phyloP scores from a whole-genome alignment of 345 rosid species.

The Salix purpurea region DNA sequence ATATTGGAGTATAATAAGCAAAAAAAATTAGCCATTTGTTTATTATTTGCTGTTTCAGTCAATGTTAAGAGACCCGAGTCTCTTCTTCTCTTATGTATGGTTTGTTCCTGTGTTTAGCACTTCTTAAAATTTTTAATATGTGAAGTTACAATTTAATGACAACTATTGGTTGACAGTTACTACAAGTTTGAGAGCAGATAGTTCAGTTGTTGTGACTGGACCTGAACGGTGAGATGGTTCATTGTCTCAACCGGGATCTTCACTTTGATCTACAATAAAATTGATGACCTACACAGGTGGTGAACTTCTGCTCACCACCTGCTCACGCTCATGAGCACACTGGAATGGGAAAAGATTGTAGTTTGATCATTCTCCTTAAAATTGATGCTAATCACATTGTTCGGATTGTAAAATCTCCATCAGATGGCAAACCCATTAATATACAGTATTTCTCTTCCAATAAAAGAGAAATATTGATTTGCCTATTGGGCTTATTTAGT shows the following conservation, averaged over 20 bases:
- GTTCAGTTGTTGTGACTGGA: no score
- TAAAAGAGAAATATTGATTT: background rate
- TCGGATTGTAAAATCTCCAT: background rate
- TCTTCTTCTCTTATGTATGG: no score
- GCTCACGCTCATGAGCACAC: slow-evolving; percentile 9
- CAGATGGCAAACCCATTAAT: background rate
- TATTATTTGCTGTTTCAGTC: no score
- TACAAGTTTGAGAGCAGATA: no score
- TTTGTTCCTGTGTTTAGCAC: no score
- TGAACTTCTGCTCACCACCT: slow-evolving; percentile 16
- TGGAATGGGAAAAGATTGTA: slow-evolving; percentile 6
- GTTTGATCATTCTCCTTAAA: slow-evolving; percentile 1
- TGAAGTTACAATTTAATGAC: no score
- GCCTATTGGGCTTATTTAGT: background rate
- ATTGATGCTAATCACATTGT: background rate
- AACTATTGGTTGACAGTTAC: no score
- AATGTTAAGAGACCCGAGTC: no score
- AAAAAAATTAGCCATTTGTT: no score
- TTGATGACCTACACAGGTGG: slow-evolving; percentile 10
- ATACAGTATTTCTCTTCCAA: background rate
- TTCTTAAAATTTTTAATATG: no score
- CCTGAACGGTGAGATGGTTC: no score
- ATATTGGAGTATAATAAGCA: no score
- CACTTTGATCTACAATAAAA: slow-evolving; percentile 13
- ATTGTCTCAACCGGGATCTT: background rate